Conservation (phyloP, 2,329 filamentous ascomycete species). For the Cercospora sp. region DNA sequence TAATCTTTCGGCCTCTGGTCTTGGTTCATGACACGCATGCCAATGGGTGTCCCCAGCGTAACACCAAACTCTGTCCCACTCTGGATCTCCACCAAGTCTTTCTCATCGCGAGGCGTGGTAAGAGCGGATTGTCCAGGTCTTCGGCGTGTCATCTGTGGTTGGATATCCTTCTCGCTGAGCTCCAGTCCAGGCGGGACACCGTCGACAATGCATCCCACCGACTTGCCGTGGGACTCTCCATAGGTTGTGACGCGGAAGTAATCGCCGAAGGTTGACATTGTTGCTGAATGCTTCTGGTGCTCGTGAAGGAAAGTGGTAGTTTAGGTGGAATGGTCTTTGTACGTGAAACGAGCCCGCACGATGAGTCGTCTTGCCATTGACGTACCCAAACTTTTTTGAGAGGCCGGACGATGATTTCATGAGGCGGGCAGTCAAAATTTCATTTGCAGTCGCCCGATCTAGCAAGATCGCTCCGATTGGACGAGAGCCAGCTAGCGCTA, state of each 20-base stretch:
- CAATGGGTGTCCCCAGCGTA: conserved; percentile 88
- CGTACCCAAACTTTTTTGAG: neutral
- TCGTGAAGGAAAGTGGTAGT: neutral
- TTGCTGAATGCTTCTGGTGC: conserved; percentile 26
- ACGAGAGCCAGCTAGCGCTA: neutral
- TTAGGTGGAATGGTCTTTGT: neutral
- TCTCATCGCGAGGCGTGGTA: conserved; percentile 90
- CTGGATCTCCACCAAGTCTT: conserved; percentile 87
- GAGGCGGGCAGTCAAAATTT: neutral
- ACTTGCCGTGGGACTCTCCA: conserved; percentile 86
- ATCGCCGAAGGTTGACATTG: conserved; percentile 85
- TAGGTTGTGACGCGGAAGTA: conserved; percentile 82
- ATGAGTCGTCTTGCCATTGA: conserved; percentile 3
- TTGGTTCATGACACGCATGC: conserved; percentile 83
- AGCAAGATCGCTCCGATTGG: neutral
- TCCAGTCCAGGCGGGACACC: conserved; percentile 85
- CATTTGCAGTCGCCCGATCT: neutral
- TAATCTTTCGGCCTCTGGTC: conserved; percentile 94
- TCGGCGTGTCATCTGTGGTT: conserved; percentile 89
- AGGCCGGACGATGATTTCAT: neutral
- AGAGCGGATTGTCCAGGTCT: conserved; percentile 86
- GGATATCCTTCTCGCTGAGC: conserved; percentile 74
- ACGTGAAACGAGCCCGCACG: neutral
- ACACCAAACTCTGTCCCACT: conserved; percentile 88
- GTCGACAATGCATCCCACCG: conserved; percentile 93